These are phyloP conservation scores for Neocallimastix lanati DNA, from an alignment of 192 early-diverging fungal species.

Conservation along the genomic window DNA sequence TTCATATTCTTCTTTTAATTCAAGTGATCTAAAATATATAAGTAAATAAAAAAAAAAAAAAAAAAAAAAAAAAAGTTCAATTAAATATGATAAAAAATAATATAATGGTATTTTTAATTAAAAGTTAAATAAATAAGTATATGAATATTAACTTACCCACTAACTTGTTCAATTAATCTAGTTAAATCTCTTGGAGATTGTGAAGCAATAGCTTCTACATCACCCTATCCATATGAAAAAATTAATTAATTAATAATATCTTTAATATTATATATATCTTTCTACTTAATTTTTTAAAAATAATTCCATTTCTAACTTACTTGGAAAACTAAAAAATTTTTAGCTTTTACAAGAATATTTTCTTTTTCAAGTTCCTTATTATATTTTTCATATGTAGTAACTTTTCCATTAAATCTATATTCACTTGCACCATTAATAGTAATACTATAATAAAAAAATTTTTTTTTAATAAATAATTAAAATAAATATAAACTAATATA, in stretches of 20 bases:
- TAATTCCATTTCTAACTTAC: too few relatives aligned
- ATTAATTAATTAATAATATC: too few relatives aligned
- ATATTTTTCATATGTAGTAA: conserved; percentile 58
- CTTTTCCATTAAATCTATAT: conserved; percentile 67
- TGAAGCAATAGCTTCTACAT: conserved; percentile 91
- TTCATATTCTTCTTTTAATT: conserved; percentile 77
- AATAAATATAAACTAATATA: background rate
- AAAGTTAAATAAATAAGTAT: too few relatives aligned
- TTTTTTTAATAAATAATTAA: conserved; percentile 9
- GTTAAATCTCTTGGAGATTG: conserved; percentile 90
- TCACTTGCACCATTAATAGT: conserved; percentile 52
- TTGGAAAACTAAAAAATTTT: conserved; percentile 97
- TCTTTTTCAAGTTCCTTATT: conserved; percentile 55
- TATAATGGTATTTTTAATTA: too few relatives aligned
- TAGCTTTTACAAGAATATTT: conserved; percentile 85
- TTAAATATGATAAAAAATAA: too few relatives aligned
- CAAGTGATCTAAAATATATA: conserved; percentile 54
- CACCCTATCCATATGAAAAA: too few relatives aligned
- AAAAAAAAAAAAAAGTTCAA: too few relatives aligned
- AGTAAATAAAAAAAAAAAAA: too few relatives aligned
- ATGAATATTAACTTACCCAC: conserved; percentile 40
- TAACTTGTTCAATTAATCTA: conserved; percentile 85
- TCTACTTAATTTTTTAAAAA: too few relatives aligned
- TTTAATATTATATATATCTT: too few relatives aligned
- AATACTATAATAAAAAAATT: conserved; percentile 17